A percentile compares a stretch with the other conserved stretches of the same genome.
Evolutionary conservation across 805 yeast genomes (phyloP).

Genomic region (Debaryomyces tyrocola): DNA sequence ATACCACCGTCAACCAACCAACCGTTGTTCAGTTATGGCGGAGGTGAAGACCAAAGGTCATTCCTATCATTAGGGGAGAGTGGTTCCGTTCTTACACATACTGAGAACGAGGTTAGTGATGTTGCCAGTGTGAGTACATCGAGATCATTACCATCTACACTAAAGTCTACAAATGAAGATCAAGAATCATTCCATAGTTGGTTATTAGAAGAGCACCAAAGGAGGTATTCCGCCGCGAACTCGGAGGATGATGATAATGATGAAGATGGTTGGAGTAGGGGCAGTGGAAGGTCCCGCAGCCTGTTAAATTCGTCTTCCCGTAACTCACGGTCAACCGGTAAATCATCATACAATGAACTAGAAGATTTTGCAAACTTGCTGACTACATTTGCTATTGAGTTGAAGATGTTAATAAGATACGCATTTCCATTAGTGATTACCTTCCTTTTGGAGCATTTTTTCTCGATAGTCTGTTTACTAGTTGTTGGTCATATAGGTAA

Average conservation of each 20-base stretch:
- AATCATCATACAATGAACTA: conserved; percentile 12
- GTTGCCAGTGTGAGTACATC: conserved; percentile 42
- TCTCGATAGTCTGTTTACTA: conserved; percentile 40
- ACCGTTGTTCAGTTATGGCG: conserved; percentile 44
- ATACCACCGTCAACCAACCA: conserved; percentile 46
- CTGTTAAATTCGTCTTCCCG: conserved; percentile 2
- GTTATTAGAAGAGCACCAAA: conserved; percentile 43
- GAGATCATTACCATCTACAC: conserved; percentile 41
- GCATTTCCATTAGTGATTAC: conserved; percentile 42
- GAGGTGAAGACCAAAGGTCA: conserved; percentile 44
- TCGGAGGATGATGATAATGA: conserved; percentile 14
- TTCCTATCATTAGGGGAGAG: conserved; percentile 41
- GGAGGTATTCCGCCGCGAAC: conserved; percentile 27
- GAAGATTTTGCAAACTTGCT: conserved; percentile 34
- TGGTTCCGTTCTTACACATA: conserved; percentile 25
- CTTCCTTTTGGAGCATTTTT: conserved; percentile 43
- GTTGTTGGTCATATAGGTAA: conserved; percentile 49
- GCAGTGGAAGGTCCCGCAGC: background rate
- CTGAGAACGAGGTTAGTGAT: conserved; percentile 33
- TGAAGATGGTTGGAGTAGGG: conserved; percentile 3
- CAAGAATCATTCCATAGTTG: conserved; percentile 43
- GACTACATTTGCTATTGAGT: conserved; percentile 28
- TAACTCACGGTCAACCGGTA: conserved; percentile 1
- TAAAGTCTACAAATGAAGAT: conserved; percentile 36
- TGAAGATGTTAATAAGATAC: conserved; percentile 27